Conservation (phyloP, 2,329 filamentous ascomycete genomes). For the Pyrenophora teres region DNA sequence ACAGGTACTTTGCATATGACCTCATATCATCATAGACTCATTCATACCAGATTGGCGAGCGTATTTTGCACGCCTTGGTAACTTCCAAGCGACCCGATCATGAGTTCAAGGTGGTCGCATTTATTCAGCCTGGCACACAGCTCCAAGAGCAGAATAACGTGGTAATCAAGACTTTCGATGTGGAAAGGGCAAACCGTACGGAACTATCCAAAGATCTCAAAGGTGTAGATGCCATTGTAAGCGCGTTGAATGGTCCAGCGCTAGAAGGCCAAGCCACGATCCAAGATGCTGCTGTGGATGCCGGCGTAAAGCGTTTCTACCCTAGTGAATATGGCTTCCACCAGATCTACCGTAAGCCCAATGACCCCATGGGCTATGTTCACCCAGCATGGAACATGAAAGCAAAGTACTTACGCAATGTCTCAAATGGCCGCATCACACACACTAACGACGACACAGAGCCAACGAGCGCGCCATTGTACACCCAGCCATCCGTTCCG, state of each 20-base stretch:
- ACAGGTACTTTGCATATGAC: slow-evolving; percentile 1
- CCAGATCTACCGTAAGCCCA: slow-evolving; percentile 26
- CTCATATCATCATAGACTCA: background rate
- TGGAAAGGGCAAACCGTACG: background rate
- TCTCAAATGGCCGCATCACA: too few species aligned
- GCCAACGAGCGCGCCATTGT: background rate
- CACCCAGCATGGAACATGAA: slow-evolving; percentile 16
- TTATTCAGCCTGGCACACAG: background rate
- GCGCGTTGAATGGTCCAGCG: slow-evolving; percentile 26
- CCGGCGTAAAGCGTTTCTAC: slow-evolving; percentile 34
- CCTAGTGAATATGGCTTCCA: slow-evolving; percentile 35
- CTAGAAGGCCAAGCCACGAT: slow-evolving; percentile 23
- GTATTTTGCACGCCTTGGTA: slow-evolving; percentile 9
- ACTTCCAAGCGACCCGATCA: slow-evolving; percentile 7
- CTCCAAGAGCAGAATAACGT: background rate
- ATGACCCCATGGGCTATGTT: slow-evolving; percentile 22
- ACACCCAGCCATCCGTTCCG: slow-evolving; percentile 24
- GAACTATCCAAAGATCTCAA: slow-evolving; percentile 13
- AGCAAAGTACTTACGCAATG: background rate
- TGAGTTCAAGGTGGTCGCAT: slow-evolving; percentile 13
- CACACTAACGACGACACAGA: background rate
- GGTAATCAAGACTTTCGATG: background rate
- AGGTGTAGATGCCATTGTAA: slow-evolving; percentile 30
- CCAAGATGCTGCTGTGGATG: slow-evolving; percentile 31
- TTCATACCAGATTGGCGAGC: slow-evolving; percentile 6